Evolutionary conservation across 495 filamentous ascomycete genomes (phyloP).

Genomic region (Tuber indicum): DNA sequence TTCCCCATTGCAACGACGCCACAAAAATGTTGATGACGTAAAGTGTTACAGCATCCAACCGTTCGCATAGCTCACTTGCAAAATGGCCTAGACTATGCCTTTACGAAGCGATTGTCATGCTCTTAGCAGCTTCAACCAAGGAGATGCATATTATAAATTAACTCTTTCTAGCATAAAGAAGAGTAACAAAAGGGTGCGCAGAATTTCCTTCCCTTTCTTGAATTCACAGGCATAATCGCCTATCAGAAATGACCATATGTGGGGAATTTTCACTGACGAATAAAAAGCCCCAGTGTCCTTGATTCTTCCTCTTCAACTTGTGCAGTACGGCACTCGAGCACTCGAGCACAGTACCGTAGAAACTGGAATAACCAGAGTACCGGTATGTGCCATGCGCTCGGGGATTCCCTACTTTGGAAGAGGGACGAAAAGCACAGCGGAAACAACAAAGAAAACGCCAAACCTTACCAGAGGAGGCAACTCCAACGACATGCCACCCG

Average conservation of each 20-base stretch:
- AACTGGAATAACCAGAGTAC: too few relatives aligned
- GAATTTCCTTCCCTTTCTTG: neutral
- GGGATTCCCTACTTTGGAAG: too few relatives aligned
- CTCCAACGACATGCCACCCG: too few relatives aligned
- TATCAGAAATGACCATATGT: neutral
- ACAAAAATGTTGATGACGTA: slow-evolving; percentile 1
- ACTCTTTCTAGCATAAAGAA: neutral
- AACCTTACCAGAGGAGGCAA: too few relatives aligned
- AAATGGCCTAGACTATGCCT: neutral
- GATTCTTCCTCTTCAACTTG: neutral
- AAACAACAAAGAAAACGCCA: too few relatives aligned
- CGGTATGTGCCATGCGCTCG: too few relatives aligned
- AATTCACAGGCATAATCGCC: neutral
- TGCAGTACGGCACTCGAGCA: too few relatives aligned
- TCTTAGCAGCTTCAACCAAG: neutral
- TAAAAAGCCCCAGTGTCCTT: neutral
- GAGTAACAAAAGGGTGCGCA: neutral
- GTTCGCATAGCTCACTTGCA: neutral
- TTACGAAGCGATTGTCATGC: neutral
- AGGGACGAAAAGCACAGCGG: too few relatives aligned
- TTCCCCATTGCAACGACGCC: neutral
- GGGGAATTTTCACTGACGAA: neutral
- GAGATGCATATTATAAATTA: neutral
- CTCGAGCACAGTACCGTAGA: too few relatives aligned
- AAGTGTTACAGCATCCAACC: neutral